Conservation (phyloP, 1,284 basidiomycete genomes). For the Flammula alnicola region DNA sequence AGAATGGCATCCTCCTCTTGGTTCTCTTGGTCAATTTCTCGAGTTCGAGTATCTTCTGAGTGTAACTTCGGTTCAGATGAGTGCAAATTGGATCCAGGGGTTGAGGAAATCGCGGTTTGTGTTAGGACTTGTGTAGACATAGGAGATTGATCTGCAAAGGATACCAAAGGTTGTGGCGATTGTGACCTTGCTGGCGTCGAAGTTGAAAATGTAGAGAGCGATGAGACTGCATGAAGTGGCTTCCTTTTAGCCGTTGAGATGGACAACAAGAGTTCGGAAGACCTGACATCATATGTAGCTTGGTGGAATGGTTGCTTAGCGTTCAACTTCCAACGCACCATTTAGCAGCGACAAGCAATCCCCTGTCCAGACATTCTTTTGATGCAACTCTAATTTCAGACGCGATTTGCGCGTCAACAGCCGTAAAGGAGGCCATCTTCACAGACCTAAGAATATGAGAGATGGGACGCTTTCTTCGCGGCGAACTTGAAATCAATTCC, state of each 20-base stretch:
- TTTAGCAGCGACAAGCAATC: slow-evolving; percentile 67
- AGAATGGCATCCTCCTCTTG: slow-evolving; percentile 72
- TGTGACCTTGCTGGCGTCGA: slow-evolving; percentile 56
- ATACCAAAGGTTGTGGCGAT: slow-evolving; percentile 42
- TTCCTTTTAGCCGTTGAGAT: slow-evolving; percentile 54
- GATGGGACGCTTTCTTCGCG: no score
- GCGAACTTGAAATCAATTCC: no score
- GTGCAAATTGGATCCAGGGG: slow-evolving; percentile 31
- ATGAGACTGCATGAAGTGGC: slow-evolving; percentile 22
- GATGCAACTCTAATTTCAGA: slow-evolving; percentile 55
- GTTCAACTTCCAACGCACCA: slow-evolving; percentile 57
- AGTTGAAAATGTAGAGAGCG: slow-evolving; percentile 44
- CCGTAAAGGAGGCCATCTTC: no score
- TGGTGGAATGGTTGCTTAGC: not conserved
- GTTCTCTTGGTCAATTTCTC: slow-evolving; percentile 55
- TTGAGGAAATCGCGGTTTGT: slow-evolving; percentile 26
- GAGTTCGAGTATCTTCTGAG: slow-evolving; percentile 32
- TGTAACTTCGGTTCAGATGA: slow-evolving; percentile 29
- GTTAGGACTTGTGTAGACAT: slow-evolving; percentile 34
- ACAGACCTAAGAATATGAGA: no score
- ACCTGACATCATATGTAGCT: slow-evolving; percentile 46
- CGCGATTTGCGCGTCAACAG: slow-evolving; percentile 42
- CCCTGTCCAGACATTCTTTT: slow-evolving; percentile 64
- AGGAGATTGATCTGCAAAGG: slow-evolving; percentile 42
- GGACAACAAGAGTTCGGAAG: slow-evolving; percentile 73